phyloP scores from a whole-genome alignment of 306 rosid genomes.

The Parietaria judaica region DNA sequence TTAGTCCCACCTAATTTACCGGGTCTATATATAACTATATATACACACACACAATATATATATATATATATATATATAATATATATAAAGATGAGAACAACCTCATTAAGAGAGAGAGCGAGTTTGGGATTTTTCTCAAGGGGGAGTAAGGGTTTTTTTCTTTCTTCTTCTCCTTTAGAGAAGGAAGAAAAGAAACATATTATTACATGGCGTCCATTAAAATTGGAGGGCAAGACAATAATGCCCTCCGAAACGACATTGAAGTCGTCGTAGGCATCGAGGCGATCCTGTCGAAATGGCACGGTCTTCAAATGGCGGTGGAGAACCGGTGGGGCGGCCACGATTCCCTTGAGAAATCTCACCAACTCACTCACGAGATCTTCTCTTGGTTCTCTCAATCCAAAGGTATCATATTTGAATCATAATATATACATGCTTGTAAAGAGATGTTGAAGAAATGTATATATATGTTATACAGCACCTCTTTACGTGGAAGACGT shows the following conservation, averaged over 20 bases:
- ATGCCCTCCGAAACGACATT: not conserved
- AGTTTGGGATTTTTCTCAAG: no score
- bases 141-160: no score
- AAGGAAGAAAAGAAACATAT: no score
- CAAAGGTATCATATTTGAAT: constrained; percentile 23
- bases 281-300: constrained; percentile 55
- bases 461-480: constrained; percentile 19
- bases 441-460: not conserved
- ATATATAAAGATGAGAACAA: no score
- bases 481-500: constrained; percentile 45
- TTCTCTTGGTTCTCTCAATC: constrained; percentile 48
- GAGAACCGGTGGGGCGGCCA: constrained; percentile 63
- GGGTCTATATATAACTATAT: not conserved
- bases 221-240: not conserved
- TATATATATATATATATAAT: no score
- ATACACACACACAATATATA: no score
- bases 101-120: no score
- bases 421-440: not conserved
- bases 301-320: constrained; percentile 70
- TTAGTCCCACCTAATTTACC: not conserved
- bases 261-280: constrained; percentile 13
- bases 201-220: constrained; percentile 16
- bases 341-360: constrained; percentile 57
- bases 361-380: constrained; percentile 44
- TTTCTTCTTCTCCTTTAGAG: no score